These are phyloP conservation scores for Mollisiaceae sp. DNA, from an alignment of 2,329 filamentous ascomycete species.

Conservation along the genomic window DNA sequence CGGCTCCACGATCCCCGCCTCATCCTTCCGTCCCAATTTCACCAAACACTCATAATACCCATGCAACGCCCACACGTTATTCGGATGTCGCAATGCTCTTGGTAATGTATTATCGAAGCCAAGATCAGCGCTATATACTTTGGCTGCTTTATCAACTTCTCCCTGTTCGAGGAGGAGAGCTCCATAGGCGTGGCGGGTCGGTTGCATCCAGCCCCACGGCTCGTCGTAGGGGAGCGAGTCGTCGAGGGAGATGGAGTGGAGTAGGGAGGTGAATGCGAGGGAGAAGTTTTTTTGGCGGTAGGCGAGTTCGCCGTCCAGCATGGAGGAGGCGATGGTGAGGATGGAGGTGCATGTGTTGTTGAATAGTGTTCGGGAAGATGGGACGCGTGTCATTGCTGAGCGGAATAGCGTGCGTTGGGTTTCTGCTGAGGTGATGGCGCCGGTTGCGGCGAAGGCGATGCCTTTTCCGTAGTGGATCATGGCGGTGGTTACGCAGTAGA, in stretches of 20 bases:
- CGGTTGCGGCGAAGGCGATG: constrained; percentile 66
- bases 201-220: constrained; percentile 83
- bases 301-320: constrained; percentile 76
- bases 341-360: constrained; percentile 70
- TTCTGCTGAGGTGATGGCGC: constrained; percentile 59
- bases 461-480: constrained; percentile 72
- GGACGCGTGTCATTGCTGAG: constrained; percentile 57
- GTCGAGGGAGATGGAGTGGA: constrained; percentile 61
- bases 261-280: constrained; percentile 63
- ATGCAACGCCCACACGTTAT: constrained; percentile 78
- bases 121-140: constrained; percentile 65
- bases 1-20: constrained; percentile 53
- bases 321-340: constrained; percentile 63
- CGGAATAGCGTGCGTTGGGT: constrained; percentile 56
- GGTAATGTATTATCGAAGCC: constrained; percentile 65
- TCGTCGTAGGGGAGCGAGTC: constrained; percentile 72
- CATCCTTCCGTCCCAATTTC: constrained; percentile 54
- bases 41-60: constrained; percentile 74
- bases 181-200: constrained; percentile 71
- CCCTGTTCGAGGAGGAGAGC: constrained; percentile 72
- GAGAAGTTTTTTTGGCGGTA: constrained; percentile 67
- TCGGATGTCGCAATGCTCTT: constrained; percentile 68
- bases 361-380: constrained; percentile 66
- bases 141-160: constrained; percentile 58
- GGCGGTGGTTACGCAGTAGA: constrained; percentile 74